Base-by-base conservation (phyloP, 768 basidiomycete species). In the Hericium alpestre region DNA sequence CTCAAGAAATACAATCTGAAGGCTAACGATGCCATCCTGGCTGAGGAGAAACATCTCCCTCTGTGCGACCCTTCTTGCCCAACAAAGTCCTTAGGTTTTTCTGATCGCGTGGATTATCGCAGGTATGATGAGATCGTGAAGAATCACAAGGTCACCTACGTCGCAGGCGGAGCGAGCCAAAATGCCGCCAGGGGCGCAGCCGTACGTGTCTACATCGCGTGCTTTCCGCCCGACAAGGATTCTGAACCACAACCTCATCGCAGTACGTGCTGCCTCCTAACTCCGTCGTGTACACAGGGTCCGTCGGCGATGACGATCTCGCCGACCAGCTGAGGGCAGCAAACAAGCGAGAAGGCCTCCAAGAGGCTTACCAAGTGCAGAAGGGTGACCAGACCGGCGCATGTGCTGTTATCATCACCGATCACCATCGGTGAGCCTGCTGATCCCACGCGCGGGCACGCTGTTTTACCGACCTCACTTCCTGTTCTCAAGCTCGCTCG, bases 111-210 rank as follows among this genome's bases (percentile, higher is more conserved):
- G 53, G 55, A n/a, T 58, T 57, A 23, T 40, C 13, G 51, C 46
- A 98, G 94, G 69, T 99, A 98, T 71, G 87, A 88, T 3, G 93
- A 98, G 64, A 71, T 97, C 61, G 81, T 87, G 49, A 79, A 79
- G 58, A 78, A 91, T 58, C 72, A 88, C 70, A 65, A 86, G 59
- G 80, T 92, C 53, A 86, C 84, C 53, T 99, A 93, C 66, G 94
- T 98, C 54, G 95, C 96, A 54, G 96, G 96, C 59, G 96, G 96
- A 65, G 95, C 96, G 27, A 83, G 91, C 27, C 96, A 99, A 71
- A 99, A 99, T 67, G 83, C 94, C 66, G 94, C 95, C 56, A 89
- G 96, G 52, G 94, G 85, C 62, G 96, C 95, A 64, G 93, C 96
- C 48, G 95, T 96, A 71, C 59, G 92, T 72, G 32, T 43, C 51